phyloP scores from a whole-genome alignment of 805 yeast genomes.

The Ogataea zsoltii region DNA sequence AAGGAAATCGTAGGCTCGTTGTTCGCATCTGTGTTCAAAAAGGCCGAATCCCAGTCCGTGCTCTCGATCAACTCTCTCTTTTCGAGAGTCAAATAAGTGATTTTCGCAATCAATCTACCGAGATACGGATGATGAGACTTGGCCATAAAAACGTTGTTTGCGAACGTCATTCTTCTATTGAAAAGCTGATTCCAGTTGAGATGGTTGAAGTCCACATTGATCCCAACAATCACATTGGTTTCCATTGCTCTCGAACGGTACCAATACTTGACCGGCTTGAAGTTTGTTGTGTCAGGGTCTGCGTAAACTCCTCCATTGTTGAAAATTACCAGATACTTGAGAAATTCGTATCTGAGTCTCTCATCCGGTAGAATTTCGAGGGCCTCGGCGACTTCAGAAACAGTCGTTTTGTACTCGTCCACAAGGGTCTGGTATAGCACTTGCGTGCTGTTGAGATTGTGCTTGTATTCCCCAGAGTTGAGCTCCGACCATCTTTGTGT shows the following conservation, averaged over 20 bases:
- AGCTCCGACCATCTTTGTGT: constrained; percentile 18
- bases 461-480: constrained; percentile 11
- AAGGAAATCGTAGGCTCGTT: constrained; percentile 22
- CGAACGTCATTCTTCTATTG: constrained; percentile 22
- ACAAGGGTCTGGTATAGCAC: constrained; percentile 6
- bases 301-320: constrained; percentile 57
- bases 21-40: constrained; percentile 14
- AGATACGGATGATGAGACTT: constrained; percentile 28
- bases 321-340: constrained; percentile 48
- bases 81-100: constrained; percentile 16
- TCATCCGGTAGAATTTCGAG: constrained; percentile 48
- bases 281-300: constrained; percentile 51
- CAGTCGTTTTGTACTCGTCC: constrained; percentile 7
- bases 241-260: constrained; percentile 11
- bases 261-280: constrained; percentile 40
- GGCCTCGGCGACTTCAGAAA: constrained; percentile 50
- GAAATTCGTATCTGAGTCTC: constrained; percentile 49
- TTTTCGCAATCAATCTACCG: constrained; percentile 24
- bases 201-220: constrained; percentile 23
- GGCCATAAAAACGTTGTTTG: constrained; percentile 20
- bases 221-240: constrained; percentile 22
- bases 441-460: constrained; percentile 5
- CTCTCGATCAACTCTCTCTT: constrained; percentile 5
- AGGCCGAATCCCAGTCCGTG: constrained; percentile 17
- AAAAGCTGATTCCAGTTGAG: constrained; percentile 20